phyloP scores from a whole-genome alignment of 192 early-diverging fungal genomes.

The Coemansia sp. region DNA sequence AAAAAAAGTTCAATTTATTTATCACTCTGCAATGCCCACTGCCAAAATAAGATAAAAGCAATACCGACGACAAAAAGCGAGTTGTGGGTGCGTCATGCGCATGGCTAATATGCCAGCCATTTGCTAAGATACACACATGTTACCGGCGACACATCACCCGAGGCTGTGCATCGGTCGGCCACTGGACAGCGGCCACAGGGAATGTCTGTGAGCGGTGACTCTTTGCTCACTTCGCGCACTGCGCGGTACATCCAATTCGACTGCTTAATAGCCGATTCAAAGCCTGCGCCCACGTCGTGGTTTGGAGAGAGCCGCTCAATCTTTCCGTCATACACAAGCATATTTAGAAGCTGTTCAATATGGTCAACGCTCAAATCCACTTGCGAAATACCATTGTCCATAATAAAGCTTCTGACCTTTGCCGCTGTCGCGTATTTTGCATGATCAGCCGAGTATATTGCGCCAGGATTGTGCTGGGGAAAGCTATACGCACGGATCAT shows the following conservation, averaged over 20 bases:
- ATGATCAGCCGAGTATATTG: constrained; percentile 66
- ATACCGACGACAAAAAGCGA: too few relatives aligned
- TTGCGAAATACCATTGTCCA: constrained; percentile 65
- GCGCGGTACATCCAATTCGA: constrained; percentile 72
- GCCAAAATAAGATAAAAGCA: too few relatives aligned
- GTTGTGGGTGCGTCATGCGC: background rate
- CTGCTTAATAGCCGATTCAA: constrained; percentile 56
- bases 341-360: constrained; percentile 76
- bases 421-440: constrained; percentile 67
- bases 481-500: constrained; percentile 63
- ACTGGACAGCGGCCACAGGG: constrained; percentile 93
- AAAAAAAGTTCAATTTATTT: too few relatives aligned
- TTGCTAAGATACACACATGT: constrained; percentile 79
- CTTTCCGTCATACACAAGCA: constrained; percentile 84
- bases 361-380: constrained; percentile 72
- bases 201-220: constrained; percentile 68
- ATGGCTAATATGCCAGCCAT: constrained; percentile 68
- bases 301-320: constrained; percentile 65
- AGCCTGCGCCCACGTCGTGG: constrained; percentile 54
- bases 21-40: too few relatives aligned
- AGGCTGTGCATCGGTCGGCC: constrained; percentile 68
- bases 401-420: constrained; percentile 71
- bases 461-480: constrained; percentile 49
- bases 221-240: constrained; percentile 51
- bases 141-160: constrained; percentile 71